A percentile compares a stretch with the other conserved stretches of the same genome.
phyloP scores from a whole-genome alignment of 2,329 filamentous ascomycete genomes.

The Chaetomium olivaceum region DNA sequence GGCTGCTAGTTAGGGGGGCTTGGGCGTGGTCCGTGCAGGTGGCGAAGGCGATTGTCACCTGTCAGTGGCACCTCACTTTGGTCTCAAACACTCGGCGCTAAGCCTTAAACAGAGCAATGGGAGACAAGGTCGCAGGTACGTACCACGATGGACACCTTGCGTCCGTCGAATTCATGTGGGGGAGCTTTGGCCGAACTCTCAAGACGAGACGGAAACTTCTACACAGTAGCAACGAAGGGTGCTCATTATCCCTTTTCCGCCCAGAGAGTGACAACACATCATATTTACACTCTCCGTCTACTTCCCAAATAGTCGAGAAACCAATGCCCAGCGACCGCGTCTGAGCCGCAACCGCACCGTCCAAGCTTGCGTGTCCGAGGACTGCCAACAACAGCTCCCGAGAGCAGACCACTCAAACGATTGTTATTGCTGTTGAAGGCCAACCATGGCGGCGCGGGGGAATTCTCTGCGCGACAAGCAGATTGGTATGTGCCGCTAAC shows the following conservation, averaged over 20 bases:
- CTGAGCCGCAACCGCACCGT: background rate
- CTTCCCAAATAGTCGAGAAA: background rate
- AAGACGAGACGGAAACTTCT: conserved; percentile 14
- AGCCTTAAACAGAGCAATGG: background rate
- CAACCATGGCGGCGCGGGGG: conserved; percentile 49
- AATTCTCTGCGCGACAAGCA: conserved; percentile 54
- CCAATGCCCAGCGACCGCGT: conserved; percentile 5
- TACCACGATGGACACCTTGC: conserved; percentile 22
- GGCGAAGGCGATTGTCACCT: conserved; percentile 11
- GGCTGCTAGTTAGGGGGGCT: background rate
- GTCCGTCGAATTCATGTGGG: conserved; percentile 29
- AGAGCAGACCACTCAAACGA: background rate
- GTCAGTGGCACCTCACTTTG: background rate
- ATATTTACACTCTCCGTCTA: background rate
- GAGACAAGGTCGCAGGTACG: background rate
- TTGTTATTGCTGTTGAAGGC: conserved; percentile 1
- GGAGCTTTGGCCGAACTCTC: conserved; percentile 25
- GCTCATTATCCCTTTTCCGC: background rate
- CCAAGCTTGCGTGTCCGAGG: conserved; percentile 4
- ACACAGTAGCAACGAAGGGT: conserved; percentile 5
- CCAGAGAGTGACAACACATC: conserved; percentile 4
- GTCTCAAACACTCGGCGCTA: conserved; percentile 2
- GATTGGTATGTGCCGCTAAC: conserved; percentile 43
- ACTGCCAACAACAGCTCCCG: background rate
- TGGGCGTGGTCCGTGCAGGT: conserved; percentile 26